These are phyloP conservation scores for Telfairia occidentalis DNA, from an alignment of 331 rosid genomes.

Conservation along the genomic window DNA sequence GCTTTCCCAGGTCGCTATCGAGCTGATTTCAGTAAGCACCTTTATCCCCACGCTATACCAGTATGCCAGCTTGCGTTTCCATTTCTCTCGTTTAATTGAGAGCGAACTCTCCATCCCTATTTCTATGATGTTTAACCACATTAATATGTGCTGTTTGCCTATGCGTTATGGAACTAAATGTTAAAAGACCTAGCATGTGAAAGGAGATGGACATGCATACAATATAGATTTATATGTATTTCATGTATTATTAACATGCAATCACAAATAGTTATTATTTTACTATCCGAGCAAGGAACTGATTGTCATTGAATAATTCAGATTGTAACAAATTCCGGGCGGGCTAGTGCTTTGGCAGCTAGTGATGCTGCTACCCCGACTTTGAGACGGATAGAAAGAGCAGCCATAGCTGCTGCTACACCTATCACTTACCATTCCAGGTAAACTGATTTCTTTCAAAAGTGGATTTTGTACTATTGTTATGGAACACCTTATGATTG, in stretches of 20 bases:
- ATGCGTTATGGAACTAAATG: background rate
- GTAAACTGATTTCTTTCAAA: slow-evolving; percentile 24
- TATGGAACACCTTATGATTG: background rate
- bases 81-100: background rate
- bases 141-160: background rate
- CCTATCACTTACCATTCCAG: slow-evolving; percentile 93
- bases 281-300: background rate
- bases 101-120: background rate
- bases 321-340: slow-evolving; percentile 97
- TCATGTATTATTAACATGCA: background rate
- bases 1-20: slow-evolving; percentile 97
- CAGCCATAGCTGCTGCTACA: slow-evolving; percentile 99
- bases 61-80: background rate
- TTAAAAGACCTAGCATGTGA: background rate
- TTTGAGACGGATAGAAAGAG: slow-evolving; percentile 96
- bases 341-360: slow-evolving; percentile 94
- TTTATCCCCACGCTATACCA: background rate
- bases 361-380: slow-evolving; percentile 98
- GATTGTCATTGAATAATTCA: slow-evolving; percentile 12
- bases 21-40: slow-evolving; percentile 75
- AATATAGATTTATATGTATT: background rate
- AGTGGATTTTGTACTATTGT: background rate
- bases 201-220: background rate
- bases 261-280: background rate
- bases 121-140: background rate